phyloP scores from a whole-genome alignment of 2,329 filamentous ascomycete genomes.

The Microcyclosporella mali region DNA sequence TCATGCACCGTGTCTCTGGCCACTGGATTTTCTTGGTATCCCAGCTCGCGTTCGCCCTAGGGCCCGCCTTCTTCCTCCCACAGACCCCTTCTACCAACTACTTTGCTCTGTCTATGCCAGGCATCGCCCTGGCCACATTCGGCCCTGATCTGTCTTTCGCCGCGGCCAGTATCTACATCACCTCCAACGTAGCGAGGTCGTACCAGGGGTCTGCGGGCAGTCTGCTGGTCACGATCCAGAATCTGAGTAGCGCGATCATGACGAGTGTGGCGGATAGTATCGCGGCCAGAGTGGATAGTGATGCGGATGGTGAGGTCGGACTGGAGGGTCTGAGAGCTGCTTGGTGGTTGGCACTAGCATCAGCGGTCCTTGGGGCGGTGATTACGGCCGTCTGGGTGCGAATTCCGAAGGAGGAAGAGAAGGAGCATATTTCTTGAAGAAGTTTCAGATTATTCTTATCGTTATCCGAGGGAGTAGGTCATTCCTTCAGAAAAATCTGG shows the following conservation, averaged over 20 bases:
- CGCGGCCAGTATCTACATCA: conserved; percentile 46
- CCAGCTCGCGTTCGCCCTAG: conserved; percentile 37
- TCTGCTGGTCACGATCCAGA: conserved; percentile 44
- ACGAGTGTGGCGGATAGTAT: conserved; percentile 25
- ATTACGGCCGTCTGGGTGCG: conserved; percentile 23
- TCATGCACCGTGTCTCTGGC: conserved; percentile 41
- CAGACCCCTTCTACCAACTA: conserved; percentile 39
- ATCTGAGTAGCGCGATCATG: conserved; percentile 42
- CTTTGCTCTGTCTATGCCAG: conserved; percentile 43
- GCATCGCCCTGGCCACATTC: conserved; percentile 42
- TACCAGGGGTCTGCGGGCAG: conserved; percentile 45
- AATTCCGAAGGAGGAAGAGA: conserved; percentile 29
- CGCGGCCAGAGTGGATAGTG: conserved; percentile 21
- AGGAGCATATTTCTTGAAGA: conserved; percentile 22
- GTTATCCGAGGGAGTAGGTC: too few species aligned
- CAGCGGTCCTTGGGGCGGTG: conserved; percentile 19
- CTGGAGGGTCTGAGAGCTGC: conserved; percentile 24
- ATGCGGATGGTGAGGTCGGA: conserved; percentile 21
- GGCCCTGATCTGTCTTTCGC: conserved; percentile 45
- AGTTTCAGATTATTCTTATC: too few species aligned
- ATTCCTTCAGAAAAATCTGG: too few species aligned
- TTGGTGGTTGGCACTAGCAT: conserved; percentile 27
- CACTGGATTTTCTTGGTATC: conserved; percentile 43
- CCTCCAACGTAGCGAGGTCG: conserved; percentile 40
- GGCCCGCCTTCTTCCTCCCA: conserved; percentile 37